Percentiles rank a stretch among this genome's conserved stretches.
phyloP scores from a whole-genome alignment of 2,329 filamentous ascomycete genomes.

The Scedosporium apiospermum region DNA sequence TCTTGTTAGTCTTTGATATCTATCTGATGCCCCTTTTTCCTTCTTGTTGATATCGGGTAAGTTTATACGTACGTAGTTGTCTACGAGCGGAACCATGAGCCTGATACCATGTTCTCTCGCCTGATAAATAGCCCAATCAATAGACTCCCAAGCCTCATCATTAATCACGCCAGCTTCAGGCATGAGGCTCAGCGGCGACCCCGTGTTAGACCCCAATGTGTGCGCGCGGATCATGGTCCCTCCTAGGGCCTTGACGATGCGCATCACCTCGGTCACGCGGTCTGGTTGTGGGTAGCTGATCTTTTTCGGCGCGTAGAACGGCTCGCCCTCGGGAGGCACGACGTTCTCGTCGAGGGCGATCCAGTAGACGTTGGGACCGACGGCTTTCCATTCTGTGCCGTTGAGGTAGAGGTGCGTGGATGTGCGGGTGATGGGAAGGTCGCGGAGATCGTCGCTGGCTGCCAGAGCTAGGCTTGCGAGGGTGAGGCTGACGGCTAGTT shows the following conservation, averaged over 20 bases:
- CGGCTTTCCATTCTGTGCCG: slow-evolving; percentile 30
- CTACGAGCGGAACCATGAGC: slow-evolving; percentile 33
- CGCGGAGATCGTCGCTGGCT: not conserved
- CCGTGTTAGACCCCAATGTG: slow-evolving; percentile 34
- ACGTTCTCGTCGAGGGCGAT: slow-evolving; percentile 41
- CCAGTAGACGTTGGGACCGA: slow-evolving; percentile 41
- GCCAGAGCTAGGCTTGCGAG: not conserved
- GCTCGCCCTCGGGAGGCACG: slow-evolving; percentile 28
- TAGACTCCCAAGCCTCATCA: slow-evolving; percentile 31
- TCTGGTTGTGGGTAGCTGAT: slow-evolving; percentile 36
- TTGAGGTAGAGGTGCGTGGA: slow-evolving; percentile 15
- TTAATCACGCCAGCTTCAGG: slow-evolving; percentile 29
- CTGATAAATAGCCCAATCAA: slow-evolving; percentile 38
- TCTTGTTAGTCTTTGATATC: not conserved
- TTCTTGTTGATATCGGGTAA: not conserved
- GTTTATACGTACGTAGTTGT: slow-evolving; percentile 29
- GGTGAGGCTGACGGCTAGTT: not conserved
- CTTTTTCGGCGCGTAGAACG: slow-evolving; percentile 32
- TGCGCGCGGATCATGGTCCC: slow-evolving; percentile 34
- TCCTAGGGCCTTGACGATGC: slow-evolving; percentile 31
- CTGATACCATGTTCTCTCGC: slow-evolving; percentile 33
- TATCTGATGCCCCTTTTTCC: no score
- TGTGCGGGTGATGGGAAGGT: not conserved
- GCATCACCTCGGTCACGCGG: slow-evolving; percentile 35
- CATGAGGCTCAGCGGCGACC: slow-evolving; percentile 36